Percentiles rank a stretch among this genome's conserved stretches.
Evolutionary conservation across 2,329 filamentous ascomycete genomes (phyloP).

Genomic region (Fusarium buharicum): DNA sequence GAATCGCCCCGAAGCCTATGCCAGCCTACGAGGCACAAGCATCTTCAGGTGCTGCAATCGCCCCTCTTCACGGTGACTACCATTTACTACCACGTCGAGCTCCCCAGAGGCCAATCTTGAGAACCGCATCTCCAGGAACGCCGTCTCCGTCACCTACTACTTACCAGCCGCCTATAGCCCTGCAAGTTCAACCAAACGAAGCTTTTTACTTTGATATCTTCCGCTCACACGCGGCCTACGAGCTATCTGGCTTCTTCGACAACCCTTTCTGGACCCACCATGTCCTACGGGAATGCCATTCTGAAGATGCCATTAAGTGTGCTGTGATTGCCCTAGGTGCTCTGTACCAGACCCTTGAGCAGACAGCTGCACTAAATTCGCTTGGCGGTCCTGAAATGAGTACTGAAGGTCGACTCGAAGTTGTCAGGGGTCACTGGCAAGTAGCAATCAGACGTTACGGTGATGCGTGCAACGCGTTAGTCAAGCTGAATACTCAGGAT

Average conservation of each 20-base stretch:
- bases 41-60: conserved; percentile 13
- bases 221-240: conserved; percentile 67
- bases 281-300: conserved; percentile 71
- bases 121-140: conserved; percentile 40
- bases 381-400: conserved; percentile 44
- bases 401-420: conserved; percentile 41
- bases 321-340: conserved; percentile 74
- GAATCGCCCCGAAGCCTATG: conserved; percentile 61
- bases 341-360: conserved; percentile 73
- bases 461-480: conserved; percentile 63
- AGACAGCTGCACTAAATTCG: conserved; percentile 60
- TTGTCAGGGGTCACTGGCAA: conserved; percentile 64
- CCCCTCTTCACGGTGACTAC: conserved; percentile 39
- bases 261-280: conserved; percentile 71
- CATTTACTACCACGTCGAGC: conserved; percentile 50
- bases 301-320: conserved; percentile 69
- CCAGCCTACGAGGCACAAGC: conserved; percentile 40
- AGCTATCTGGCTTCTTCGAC: conserved; percentile 75
- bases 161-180: conserved; percentile 56
- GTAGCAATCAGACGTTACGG: conserved; percentile 70
- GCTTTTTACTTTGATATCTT: conserved; percentile 71
- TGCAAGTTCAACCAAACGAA: conserved; percentile 64
- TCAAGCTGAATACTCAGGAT: conserved; percentile 56
- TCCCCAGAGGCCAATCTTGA: conserved; percentile 34
- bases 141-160: conserved; percentile 47